A percentile compares a stretch with the other conserved stretches of the same genome.
Evolutionary conservation across 1,284 basidiomycete genomes (phyloP).

Genomic region (Exobasidium cylindrosporum): DNA sequence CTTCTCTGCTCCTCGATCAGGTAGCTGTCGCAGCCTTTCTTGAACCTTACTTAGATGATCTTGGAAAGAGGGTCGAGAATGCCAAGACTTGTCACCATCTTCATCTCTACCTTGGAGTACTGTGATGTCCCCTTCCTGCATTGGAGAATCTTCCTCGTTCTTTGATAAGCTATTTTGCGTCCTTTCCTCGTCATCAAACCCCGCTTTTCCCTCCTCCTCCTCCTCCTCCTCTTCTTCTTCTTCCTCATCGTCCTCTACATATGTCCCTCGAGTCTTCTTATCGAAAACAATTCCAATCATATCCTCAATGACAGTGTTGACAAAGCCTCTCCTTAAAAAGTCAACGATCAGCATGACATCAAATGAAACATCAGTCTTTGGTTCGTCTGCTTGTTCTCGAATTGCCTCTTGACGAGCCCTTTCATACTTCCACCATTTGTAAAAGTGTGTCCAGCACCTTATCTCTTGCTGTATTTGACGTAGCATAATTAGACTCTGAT

Average conservation of each 20-base stretch:
- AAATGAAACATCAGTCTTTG: not conserved
- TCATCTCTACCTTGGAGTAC: not conserved
- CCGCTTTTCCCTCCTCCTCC: not conserved
- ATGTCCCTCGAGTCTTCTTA: not conserved
- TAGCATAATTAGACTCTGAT: not conserved
- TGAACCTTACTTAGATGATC: not conserved
- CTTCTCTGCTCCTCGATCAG: not conserved
- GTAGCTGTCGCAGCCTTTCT: not conserved
- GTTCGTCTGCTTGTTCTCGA: not conserved
- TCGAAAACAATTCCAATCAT: not conserved
- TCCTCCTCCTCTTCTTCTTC: conserved; percentile 2
- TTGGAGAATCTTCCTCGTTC: not conserved
- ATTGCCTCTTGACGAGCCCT: conserved; percentile 6
- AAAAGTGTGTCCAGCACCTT: conserved; percentile 2
- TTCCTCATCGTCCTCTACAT: conserved; percentile 6
- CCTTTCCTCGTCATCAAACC: not conserved
- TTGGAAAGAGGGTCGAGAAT: not conserved
- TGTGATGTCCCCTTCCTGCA: not conserved
- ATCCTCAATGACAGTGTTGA: not conserved
- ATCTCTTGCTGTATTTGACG: not conserved
- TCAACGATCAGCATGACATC: not conserved
- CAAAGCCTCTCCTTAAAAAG: conserved; percentile 9
- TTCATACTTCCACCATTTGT: conserved; percentile 10
- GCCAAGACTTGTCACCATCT: not conserved
- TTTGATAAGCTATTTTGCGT: no score